A percentile compares a stretch with the other conserved stretches of the same genome.
Conservation (phyloP, 345 rosid genomes). For the Mallotus nudiflorus region DNA sequence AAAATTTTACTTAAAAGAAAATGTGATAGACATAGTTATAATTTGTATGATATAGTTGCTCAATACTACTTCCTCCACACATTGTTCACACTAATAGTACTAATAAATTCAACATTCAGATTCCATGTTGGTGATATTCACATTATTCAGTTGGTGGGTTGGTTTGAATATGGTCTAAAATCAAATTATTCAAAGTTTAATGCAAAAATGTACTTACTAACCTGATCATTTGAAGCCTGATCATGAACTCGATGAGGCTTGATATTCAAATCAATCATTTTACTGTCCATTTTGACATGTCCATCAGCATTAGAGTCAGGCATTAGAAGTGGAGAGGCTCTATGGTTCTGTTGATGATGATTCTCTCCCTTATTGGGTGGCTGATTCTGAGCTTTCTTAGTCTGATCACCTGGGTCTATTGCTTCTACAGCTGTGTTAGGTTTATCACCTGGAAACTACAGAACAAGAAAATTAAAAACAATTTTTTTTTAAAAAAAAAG, state of each 20-base stretch:
- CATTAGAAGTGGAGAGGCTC: slow-evolving; percentile 27
- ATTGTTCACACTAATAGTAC: too few species aligned
- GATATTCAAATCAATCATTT: slow-evolving; percentile 74
- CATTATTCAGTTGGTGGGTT: too few species aligned
- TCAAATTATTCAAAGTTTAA: too few species aligned
- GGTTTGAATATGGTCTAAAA: too few species aligned
- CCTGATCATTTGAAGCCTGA: slow-evolving; percentile 61
- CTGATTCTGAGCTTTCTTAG: slow-evolving; percentile 31
- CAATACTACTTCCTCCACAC: too few species aligned
- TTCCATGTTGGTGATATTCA: too few species aligned
- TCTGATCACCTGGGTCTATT: slow-evolving; percentile 32
- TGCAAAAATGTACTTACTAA: slow-evolving; percentile 14
- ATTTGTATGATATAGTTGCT: too few species aligned
- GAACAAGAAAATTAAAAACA: background rate
- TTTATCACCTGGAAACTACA: slow-evolving; percentile 78
- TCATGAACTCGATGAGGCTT: slow-evolving; percentile 57
- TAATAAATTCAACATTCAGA: too few species aligned
- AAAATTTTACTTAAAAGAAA: too few species aligned
- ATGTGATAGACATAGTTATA: too few species aligned
- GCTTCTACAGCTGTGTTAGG: slow-evolving; percentile 33
- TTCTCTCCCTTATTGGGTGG: slow-evolving; percentile 36
- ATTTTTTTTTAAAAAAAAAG: too few species aligned
- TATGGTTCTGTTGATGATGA: slow-evolving; percentile 38
- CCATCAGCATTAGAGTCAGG: slow-evolving; percentile 39
- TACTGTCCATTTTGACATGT: slow-evolving; percentile 34